A percentile compares a stretch with the other conserved stretches of the same genome.
phyloP scores from a whole-genome alignment of 805 yeast genomes.

The Komagataella pseudopastoris region DNA sequence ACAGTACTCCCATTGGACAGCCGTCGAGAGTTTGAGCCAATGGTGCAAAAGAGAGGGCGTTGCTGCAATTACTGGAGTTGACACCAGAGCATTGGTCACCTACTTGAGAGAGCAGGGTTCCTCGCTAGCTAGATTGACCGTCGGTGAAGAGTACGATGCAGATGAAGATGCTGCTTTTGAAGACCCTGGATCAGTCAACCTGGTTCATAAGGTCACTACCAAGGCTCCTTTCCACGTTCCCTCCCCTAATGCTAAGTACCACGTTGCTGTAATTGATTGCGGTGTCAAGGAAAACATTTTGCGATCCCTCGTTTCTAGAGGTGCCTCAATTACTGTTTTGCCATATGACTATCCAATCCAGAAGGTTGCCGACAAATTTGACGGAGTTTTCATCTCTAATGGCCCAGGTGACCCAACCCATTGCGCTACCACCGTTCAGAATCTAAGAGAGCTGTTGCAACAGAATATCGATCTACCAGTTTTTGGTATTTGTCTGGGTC shows the following conservation, averaged over 20 bases:
- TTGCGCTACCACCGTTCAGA: conserved; percentile 65
- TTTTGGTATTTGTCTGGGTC: conserved; percentile 97
- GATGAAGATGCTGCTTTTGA: conserved; percentile 83
- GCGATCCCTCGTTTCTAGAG: conserved; percentile 87
- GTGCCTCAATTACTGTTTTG: conserved; percentile 92
- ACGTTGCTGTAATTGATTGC: conserved; percentile 91
- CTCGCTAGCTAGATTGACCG: conserved; percentile 76
- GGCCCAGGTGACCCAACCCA: conserved; percentile 98
- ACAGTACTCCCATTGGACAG: conserved; percentile 98
- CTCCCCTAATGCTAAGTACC: conserved; percentile 46
- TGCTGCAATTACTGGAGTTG: conserved; percentile 94
- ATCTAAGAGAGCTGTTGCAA: conserved; percentile 60
- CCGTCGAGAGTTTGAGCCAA: conserved; percentile 85
- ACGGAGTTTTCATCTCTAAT: conserved; percentile 87
- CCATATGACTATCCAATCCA: conserved; percentile 93
- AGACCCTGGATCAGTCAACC: conserved; percentile 81
- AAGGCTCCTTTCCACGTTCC: conserved; percentile 87
- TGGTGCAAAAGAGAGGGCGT: conserved; percentile 97
- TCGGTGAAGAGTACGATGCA: conserved; percentile 86
- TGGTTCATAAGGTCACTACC: conserved; percentile 89
- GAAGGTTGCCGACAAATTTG: conserved; percentile 81
- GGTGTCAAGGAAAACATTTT: conserved; percentile 97
- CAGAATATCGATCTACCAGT: conserved; percentile 61
- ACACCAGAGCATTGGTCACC: conserved; percentile 88
- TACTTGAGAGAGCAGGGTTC: conserved; percentile 95